Base-by-base conservation (phyloP, 1,139 yeast genomes). In the Wickerhamomyces sp. region DNA sequence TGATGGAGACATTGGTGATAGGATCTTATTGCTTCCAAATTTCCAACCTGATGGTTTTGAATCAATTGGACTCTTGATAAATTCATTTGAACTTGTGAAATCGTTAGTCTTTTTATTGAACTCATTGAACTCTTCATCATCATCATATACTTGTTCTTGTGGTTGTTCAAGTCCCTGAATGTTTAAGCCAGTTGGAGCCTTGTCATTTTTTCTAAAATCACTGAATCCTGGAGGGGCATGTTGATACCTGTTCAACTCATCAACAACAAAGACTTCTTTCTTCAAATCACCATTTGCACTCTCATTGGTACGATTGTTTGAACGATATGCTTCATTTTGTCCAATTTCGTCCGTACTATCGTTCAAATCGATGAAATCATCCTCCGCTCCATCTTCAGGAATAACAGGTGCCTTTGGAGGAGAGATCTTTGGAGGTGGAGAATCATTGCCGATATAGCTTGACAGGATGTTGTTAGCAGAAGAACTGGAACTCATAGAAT, bases 281-380 rank as follows among this genome's bases (percentile, higher is more conserved):
- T 5, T 15, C 10, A 29, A 20, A 12, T 16, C 16, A 11, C 23
- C 10, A 16, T 17, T 16, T n/a, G 20, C 10, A 10, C 26, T 13
- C 4, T 10, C 28, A 16, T 9, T n/a, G 21, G 12, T 30, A 21
- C 12, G 9, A 4, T 23, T 21, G 4, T 20, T 16, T n/a, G n/a
- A n/a, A n/a, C n/a, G n/a, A n/a, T n/a, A n/a, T n/a, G n/a, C n/a
- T n/a, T n/a, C n/a, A n/a, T n/a, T n/a, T n/a, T n/a, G n/a, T n/a
- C n/a, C n/a, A 10, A 10, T 12, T 15, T 33, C 35, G 20, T 46
- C 52, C 19, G 35, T 40, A 23, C 44, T 41, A 30, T 44, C 49
- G 23, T 37, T 39, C 47, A 48, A 38, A 32, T 48, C 52, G 8
- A 48, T 43, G 35, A 42, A 48, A 28, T 48, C 52, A 20, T 42